Evolutionary conservation across 2,329 filamentous ascomycete species (phyloP), one percentile per base, ranked within the genome.

Genomic region (Penicillium olsonii): DNA sequence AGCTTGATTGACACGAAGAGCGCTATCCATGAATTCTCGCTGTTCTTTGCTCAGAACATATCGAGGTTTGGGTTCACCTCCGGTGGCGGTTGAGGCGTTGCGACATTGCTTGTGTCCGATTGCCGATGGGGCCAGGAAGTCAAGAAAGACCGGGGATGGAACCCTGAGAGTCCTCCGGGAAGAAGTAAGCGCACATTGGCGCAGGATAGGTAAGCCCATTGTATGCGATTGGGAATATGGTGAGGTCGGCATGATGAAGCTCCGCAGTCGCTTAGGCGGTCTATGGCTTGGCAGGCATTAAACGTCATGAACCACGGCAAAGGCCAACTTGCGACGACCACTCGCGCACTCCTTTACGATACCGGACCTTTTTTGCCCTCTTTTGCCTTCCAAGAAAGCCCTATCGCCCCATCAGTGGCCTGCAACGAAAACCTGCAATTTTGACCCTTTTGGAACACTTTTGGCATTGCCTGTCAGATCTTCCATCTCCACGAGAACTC

Each of bases 1-100:
- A 19, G 94, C 91, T 75, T 99, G 94, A 72, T 99, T 97, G 49
- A 99, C 94, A 54, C 94, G 90, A 24, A 97, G 84, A 14, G 90
- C 90, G 22, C 86, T 83, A 50, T 88, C 85, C 41, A 95, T 83
- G 63, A 87, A 95, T 48, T 87, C 80, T 50, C 83, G 81, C 65
- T 95, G 90, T 52, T 83, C 78, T 56, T 81, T 73, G 24, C 84
- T 89, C 39, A 94, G 76, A 9, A 85, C 79, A 67, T 86, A 75
- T 54, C 64, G 66, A 20, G 67, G 64, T 50, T 70, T 70, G 7
- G 60, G 31, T 5, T 56, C 53, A 22, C 54, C 50, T 24, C 63
- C 42, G 57, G 68, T 60, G 40, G 66, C 54, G 11, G 59, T 59
- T 33, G 64, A 61, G 26, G 61, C 60, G 48, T 60, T 49, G 51